Conservation (phyloP, 83 land plant genomes). For the Picea mariana region DNA sequence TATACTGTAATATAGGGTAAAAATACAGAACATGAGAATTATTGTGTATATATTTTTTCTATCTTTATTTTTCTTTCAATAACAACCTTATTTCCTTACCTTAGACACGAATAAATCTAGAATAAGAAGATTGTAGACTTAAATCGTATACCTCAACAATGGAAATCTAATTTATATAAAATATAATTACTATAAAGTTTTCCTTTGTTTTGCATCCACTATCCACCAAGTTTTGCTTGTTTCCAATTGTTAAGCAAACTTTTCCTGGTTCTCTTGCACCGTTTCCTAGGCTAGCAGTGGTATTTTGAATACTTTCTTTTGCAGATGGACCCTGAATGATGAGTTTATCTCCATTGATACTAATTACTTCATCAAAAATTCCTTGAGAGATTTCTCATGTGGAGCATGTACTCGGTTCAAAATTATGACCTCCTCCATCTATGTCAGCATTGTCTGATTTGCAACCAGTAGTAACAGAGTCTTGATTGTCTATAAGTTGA, state of each 20-base stretch:
- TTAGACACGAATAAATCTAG: no score
- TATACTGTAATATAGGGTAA: no score
- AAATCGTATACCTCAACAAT: no score
- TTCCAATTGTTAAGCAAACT: slow-evolving; percentile 15
- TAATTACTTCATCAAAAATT: slow-evolving; percentile 1
- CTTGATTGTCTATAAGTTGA: slow-evolving; percentile 15
- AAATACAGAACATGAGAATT: no score
- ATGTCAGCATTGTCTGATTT: neutral
- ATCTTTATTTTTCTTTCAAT: no score
- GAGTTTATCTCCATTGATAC: neutral
- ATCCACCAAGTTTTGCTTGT: slow-evolving; percentile 9
- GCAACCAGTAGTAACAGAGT: neutral
- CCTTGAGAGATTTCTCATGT: neutral
- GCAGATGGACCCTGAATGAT: neutral
- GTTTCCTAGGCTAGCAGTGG: neutral
- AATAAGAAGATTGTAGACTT: no score
- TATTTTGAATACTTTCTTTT: neutral
- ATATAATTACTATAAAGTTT: slow-evolving; percentile 31
- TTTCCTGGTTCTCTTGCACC: slow-evolving; percentile 14
- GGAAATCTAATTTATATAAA: no score
- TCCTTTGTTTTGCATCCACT: slow-evolving; percentile 19
- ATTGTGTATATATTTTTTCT: no score
- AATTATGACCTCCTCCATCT: slow-evolving; percentile 1
- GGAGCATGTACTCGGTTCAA: neutral
- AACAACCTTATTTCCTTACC: no score